phyloP scores from a whole-genome alignment of 768 basidiomycete genomes.

The Fomitopsis pulvina region DNA sequence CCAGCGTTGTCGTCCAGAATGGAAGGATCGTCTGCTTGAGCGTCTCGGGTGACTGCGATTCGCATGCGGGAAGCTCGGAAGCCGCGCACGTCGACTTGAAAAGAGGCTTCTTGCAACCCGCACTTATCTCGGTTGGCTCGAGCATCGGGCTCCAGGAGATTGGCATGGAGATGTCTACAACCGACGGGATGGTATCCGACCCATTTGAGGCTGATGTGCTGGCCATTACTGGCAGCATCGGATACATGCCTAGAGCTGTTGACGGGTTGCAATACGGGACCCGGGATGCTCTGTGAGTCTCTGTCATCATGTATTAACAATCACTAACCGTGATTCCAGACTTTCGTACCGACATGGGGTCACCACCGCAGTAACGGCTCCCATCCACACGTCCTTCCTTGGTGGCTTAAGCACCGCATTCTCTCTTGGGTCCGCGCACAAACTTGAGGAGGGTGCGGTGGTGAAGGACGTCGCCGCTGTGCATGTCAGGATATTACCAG shows the following conservation, averaged over 20 bases:
- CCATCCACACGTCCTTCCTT: conserved; percentile 27
- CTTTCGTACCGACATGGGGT: conserved; percentile 44
- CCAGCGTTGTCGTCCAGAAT: conserved; percentile 40
- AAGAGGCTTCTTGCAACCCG: conserved; percentile 58
- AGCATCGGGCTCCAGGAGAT: conserved; percentile 63
- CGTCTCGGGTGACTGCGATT: conserved; percentile 12
- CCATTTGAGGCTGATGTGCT: conserved; percentile 36
- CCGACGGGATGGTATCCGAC: conserved; percentile 54
- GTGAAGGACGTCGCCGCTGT: conserved; percentile 33
- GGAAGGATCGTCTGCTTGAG: conserved; percentile 51
- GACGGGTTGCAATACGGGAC: conserved; percentile 52
- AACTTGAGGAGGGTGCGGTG: conserved; percentile 36
- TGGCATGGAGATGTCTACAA: conserved; percentile 45
- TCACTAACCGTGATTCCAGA: conserved; percentile 17
- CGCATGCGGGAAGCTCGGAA: conserved; percentile 5
- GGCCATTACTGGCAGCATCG: conserved; percentile 34
- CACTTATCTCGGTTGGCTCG: conserved; percentile 58
- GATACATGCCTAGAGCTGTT: conserved; percentile 48
- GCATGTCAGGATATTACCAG: conserved; percentile 36
- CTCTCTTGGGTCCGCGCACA: conserved; percentile 32
- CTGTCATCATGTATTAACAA: neutral
- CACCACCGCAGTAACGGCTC: conserved; percentile 33
- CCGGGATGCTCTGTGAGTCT: conserved; percentile 25
- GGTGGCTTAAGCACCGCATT: conserved; percentile 37
- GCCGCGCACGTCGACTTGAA: conserved; percentile 42